phyloP scores from a whole-genome alignment of 108 stramenopile genomes.

The Cyclotella atomus region DNA sequence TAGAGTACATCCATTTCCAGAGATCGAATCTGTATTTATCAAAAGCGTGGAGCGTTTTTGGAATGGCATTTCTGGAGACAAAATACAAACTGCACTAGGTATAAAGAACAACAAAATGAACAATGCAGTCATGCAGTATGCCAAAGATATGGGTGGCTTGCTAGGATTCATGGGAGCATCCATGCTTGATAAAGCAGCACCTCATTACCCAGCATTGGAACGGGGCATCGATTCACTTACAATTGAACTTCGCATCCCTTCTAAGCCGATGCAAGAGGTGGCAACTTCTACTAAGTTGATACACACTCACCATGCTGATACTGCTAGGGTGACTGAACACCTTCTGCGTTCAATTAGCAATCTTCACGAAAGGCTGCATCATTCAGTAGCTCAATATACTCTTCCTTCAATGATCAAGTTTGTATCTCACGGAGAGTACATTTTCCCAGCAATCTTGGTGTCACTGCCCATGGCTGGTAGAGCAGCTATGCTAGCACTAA shows the following conservation, averaged over 20 bases:
- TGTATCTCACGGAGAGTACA: slow-evolving; percentile 87
- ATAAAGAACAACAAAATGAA: slow-evolving; percentile 15
- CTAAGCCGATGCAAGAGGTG: background rate
- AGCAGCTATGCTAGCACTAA: slow-evolving; percentile 59
- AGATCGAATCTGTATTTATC: background rate
- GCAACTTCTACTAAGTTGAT: slow-evolving; percentile 9
- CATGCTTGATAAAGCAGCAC: slow-evolving; percentile 45
- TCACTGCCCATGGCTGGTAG: slow-evolving; percentile 74
- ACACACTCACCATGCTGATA: slow-evolving; percentile 53
- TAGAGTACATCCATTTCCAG: slow-evolving; percentile 29
- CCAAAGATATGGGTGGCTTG: slow-evolving; percentile 55
- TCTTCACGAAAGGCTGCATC: slow-evolving; percentile 89
- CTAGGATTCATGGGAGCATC: slow-evolving; percentile 45
- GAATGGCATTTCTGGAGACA: background rate
- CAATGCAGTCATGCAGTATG: slow-evolving; percentile 44
- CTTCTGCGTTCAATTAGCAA: slow-evolving; percentile 75
- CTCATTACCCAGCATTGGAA: slow-evolving; percentile 74
- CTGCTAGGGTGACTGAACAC: slow-evolving; percentile 62
- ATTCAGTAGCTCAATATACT: slow-evolving; percentile 77
- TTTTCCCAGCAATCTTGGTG: slow-evolving; percentile 75
- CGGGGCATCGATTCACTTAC: slow-evolving; percentile 85
- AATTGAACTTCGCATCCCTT: slow-evolving; percentile 50
- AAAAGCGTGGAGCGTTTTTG: background rate
- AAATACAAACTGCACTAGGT: slow-evolving; percentile 5
- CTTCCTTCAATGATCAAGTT: slow-evolving; percentile 72